Conservation (phyloP, 805 yeast genomes). For the Maudiozyma bulderi region DNA sequence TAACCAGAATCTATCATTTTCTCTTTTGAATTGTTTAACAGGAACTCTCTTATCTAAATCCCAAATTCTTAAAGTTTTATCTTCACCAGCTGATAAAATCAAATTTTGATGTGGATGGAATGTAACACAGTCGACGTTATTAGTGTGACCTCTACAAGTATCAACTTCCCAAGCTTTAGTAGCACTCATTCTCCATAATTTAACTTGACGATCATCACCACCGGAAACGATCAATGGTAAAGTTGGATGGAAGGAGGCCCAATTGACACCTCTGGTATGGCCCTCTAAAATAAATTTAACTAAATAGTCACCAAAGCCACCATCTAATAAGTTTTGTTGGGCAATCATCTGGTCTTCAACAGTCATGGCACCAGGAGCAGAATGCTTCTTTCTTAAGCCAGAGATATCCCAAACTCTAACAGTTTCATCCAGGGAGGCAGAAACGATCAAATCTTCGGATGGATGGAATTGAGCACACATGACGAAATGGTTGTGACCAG, state of each 20-base stretch:
- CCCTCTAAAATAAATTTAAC: constrained; percentile 96
- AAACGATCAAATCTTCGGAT: constrained; percentile 83
- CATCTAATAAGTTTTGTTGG: constrained; percentile 73
- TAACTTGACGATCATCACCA: constrained; percentile 91
- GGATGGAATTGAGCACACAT: constrained; percentile 98
- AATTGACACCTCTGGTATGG: constrained; percentile 96
- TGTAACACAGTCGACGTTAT: constrained; percentile 76
- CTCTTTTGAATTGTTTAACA: constrained; percentile 88
- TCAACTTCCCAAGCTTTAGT: constrained; percentile 99
- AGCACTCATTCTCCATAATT: constrained; percentile 96
- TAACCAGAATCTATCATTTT: constrained; percentile 90
- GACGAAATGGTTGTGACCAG: constrained; percentile 97
- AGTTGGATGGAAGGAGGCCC: constrained; percentile 97
- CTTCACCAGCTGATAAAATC: constrained; percentile 90
- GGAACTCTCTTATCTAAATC: constrained; percentile 89
- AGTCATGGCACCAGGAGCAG: constrained; percentile 55
- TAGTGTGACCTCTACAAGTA: constrained; percentile 95
- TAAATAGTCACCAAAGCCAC: constrained; percentile 90
- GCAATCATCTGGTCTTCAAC: constrained; percentile 36
- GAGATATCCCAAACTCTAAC: constrained; percentile 98
- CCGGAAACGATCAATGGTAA: constrained; percentile 90
- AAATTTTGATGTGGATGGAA: constrained; percentile 93
- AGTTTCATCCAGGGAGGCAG: constrained; percentile 96
- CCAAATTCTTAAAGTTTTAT: constrained; percentile 94
- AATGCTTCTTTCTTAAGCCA: constrained; percentile 88